Percentiles rank a stretch among this genome's conserved stretches.
phyloP scores from a whole-genome alignment of 1,284 basidiomycete genomes.

The Leccinum fuscescens region DNA sequence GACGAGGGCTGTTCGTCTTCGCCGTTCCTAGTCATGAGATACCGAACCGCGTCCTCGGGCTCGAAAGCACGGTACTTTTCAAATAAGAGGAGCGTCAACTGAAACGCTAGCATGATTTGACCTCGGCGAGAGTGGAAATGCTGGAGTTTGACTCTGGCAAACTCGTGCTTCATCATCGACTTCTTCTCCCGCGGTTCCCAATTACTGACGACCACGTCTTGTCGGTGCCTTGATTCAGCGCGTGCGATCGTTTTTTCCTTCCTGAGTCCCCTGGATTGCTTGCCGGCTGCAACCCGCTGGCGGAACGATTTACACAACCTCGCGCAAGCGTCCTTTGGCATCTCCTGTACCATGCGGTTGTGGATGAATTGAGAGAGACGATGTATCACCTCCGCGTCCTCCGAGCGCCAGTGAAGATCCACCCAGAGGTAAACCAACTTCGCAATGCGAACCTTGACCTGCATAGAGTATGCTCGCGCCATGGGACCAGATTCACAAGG shows the following conservation, averaged over 20 bases:
- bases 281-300: conserved; percentile 23
- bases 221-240: conserved; percentile 20
- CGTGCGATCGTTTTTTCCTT: conserved; percentile 30
- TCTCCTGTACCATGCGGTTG: conserved; percentile 25
- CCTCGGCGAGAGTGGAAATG: conserved; percentile 37
- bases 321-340: conserved; percentile 31
- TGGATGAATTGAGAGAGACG: conserved; percentile 38
- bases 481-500: conserved; percentile 36
- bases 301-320: conserved; percentile 26
- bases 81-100: conserved; percentile 41
- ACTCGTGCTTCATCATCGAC: conserved; percentile 28
- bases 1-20: conserved; percentile 22
- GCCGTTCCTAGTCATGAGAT: conserved; percentile 33
- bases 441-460: conserved; percentile 63
- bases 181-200: conserved; percentile 33
- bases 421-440: conserved; percentile 75
- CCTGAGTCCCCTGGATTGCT: conserved; percentile 22
- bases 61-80: conserved; percentile 39
- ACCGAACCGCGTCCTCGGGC: conserved; percentile 41
- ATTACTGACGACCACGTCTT: conserved; percentile 19
- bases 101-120: conserved; percentile 40
- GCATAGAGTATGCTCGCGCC: conserved; percentile 43
- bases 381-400: conserved; percentile 43
- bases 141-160: conserved; percentile 26
- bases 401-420: conserved; percentile 68